A percentile compares a stretch with the other conserved stretches of the same genome.
Evolutionary conservation across 139 green algal genomes (phyloP).

Genomic region (Closterium sp.): DNA sequence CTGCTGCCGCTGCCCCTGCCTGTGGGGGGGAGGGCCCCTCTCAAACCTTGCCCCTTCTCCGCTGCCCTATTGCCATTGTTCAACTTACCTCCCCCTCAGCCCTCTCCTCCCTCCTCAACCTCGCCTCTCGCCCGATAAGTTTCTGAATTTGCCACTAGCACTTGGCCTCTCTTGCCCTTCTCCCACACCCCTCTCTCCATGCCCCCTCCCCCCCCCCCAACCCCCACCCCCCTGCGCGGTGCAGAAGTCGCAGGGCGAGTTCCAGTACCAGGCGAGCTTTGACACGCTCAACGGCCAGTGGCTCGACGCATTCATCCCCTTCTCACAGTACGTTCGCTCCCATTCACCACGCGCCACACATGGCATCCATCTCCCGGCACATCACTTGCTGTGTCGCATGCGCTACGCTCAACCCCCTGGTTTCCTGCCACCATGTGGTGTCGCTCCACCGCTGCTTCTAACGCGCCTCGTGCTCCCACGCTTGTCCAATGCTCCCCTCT

Average conservation of each 20-base stretch:
- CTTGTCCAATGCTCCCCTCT: neutral
- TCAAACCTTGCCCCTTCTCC: neutral
- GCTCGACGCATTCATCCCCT: constrained; percentile 15
- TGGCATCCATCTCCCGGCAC: neutral
- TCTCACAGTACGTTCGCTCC: neutral
- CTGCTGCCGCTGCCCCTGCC: neutral
- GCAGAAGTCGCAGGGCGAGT: constrained; percentile 13
- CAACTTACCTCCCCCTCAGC: neutral
- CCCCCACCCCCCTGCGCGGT: neutral
- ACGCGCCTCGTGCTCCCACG: neutral
- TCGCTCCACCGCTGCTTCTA: too few species aligned
- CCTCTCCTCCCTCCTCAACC: neutral
- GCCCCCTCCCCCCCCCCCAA: neutral
- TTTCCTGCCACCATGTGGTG: neutral
- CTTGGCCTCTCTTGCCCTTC: neutral
- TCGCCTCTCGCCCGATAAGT: neutral
- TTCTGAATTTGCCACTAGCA: neutral
- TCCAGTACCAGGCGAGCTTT: constrained; percentile 27
- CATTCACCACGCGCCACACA: neutral
- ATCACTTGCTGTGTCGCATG: neutral
- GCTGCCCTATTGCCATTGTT: neutral
- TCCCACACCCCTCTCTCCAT: neutral
- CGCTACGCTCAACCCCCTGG: too few species aligned
- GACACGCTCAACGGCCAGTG: constrained; percentile 21
- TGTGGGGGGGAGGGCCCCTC: neutral